Evolutionary conservation across 2,329 filamentous ascomycete genomes (phyloP).

Genomic region (Pseudopyricularia cyperi): DNA sequence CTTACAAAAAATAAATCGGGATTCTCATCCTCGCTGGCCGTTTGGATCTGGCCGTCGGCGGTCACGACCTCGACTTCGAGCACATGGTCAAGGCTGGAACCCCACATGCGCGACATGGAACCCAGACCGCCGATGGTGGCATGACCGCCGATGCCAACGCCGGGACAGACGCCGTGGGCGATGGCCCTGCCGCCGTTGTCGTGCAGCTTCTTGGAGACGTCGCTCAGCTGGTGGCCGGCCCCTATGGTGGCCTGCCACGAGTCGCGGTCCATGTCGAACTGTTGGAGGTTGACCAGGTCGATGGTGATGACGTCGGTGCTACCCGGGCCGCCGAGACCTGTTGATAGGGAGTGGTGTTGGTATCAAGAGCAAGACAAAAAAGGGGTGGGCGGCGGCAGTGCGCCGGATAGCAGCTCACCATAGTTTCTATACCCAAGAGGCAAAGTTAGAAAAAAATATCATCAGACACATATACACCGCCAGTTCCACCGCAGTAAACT

Average conservation of each 20-base stretch:
- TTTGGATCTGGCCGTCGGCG: conserved; percentile 36
- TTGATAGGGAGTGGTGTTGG: conserved; percentile 1
- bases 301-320: conserved; percentile 40
- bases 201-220: conserved; percentile 36
- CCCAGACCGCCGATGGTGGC: conserved; percentile 45
- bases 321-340: conserved; percentile 35
- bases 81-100: conserved; percentile 40
- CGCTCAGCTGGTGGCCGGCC: conserved; percentile 35
- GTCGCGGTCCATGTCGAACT: conserved; percentile 36
- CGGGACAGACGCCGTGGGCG: conserved; percentile 45
- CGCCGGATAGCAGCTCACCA: conserved; percentile 7
- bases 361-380: background rate
- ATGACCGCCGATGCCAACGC: conserved; percentile 45
- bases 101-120: conserved; percentile 47
- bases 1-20: conserved; percentile 39
- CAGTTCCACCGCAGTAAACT: conserved; percentile 8
- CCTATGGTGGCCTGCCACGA: conserved; percentile 44
- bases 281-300: conserved; percentile 38
- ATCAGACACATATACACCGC: background rate
- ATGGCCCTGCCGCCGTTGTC: conserved; percentile 41
- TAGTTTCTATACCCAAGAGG: conserved; percentile 14
- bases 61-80: conserved; percentile 42
- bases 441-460: background rate
- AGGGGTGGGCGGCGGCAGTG: background rate
- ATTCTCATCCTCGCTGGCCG: conserved; percentile 32